A percentile compares a stretch with the other conserved stretches of the same genome.
phyloP scores from a whole-genome alignment of 73 alveolate species.

The Breviolum minutum region DNA sequence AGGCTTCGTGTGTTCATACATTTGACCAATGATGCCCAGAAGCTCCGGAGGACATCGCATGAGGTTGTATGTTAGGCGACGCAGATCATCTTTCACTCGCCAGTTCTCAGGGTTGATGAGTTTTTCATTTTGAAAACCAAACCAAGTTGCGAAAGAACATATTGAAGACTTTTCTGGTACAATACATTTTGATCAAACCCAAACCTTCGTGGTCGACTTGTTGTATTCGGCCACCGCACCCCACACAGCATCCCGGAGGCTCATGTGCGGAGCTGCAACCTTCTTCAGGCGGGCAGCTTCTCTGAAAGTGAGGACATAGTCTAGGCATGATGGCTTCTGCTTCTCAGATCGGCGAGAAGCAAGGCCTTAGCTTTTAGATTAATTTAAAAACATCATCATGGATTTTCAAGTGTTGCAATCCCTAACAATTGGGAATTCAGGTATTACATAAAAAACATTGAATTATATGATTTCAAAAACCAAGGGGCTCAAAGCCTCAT shows the following conservation, averaged over 20 bases:
- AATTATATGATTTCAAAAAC: not conserved
- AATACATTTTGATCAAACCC: not conserved
- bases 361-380: not conserved
- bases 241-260: not conserved
- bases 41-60: not conserved
- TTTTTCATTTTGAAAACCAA: not conserved
- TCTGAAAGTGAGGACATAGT: not conserved
- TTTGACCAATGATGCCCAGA: not conserved
- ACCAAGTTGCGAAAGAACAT: not conserved
- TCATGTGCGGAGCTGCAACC: not conserved
- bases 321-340: not conserved
- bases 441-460: not conserved
- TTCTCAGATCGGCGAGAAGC: conserved; percentile 8
- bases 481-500: not conserved
- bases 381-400: not conserved
- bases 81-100: not conserved
- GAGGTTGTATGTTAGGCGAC: conserved; percentile 13
- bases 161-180: not conserved
- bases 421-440: not conserved
- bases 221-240: not conserved
- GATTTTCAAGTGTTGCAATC: not conserved
- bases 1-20: conserved; percentile 5
- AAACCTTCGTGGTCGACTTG: not conserved
- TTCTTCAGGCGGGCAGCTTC: not conserved
- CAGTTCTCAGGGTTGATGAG: conserved; percentile 21